phyloP scores from a whole-genome alignment of 2,329 filamentous ascomycete genomes.

The Escovopsis weberi region DNA sequence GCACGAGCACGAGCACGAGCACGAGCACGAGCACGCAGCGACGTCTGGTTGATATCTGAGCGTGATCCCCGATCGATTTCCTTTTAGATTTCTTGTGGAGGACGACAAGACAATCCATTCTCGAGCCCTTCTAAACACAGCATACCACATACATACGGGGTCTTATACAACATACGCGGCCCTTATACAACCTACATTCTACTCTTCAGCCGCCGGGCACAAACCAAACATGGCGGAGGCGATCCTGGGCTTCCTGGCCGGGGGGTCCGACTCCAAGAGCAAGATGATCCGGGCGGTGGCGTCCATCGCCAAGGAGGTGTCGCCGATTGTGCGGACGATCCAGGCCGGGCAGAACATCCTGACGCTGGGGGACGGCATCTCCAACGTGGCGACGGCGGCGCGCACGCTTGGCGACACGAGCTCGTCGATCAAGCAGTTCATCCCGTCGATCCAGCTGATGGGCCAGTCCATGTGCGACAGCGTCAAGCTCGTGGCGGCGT shows the following conservation, averaged over 20 bases:
- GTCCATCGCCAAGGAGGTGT: not conserved
- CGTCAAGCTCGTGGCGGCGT: constrained; percentile 16
- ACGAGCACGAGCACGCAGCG: too few species aligned
- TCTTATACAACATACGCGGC: not conserved
- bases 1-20: too few species aligned
- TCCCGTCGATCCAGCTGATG: constrained; percentile 21
- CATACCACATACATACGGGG: too few species aligned
- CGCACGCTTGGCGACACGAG: not conserved
- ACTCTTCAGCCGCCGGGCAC: not conserved
- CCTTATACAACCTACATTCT: not conserved
- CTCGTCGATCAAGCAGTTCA: constrained; percentile 9
- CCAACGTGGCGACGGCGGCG: not conserved
- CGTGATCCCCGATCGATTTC: too few species aligned
- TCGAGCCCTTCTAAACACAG: too few species aligned
- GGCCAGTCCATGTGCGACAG: constrained; percentile 20
- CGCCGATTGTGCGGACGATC: not conserved
- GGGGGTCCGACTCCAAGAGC: not conserved
- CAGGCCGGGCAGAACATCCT: not conserved
- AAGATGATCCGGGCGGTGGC: not conserved
- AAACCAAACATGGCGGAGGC: not conserved
- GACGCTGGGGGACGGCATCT: not conserved
- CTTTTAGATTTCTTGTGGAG: too few species aligned
- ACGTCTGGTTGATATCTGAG: not conserved
- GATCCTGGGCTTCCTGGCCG: not conserved
- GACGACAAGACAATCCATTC: too few species aligned